A percentile compares a stretch with the other conserved stretches of the same genome.
Conservation (phyloP, 2,329 filamentous ascomycete species). For the Trichophyton verrucosum region DNA sequence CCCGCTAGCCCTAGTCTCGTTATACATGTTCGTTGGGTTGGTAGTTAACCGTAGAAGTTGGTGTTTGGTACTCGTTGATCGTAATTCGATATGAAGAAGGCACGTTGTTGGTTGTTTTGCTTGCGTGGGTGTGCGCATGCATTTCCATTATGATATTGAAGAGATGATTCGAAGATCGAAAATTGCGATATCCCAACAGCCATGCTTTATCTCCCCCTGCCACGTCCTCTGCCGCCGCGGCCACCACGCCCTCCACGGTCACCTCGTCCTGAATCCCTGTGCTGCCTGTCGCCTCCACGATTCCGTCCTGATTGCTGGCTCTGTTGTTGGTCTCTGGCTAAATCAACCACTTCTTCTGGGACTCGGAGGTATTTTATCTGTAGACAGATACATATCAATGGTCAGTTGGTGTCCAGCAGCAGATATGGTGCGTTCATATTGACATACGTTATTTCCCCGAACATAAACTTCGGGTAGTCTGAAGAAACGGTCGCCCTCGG, state of each 20-base stretch:
- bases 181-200: background rate
- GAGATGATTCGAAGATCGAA: background rate
- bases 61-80: background rate
- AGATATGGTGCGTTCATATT: background rate
- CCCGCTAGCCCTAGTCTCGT: background rate
- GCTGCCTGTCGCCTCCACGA: constrained; percentile 27
- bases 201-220: constrained; percentile 20
- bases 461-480: constrained; percentile 89
- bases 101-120: background rate
- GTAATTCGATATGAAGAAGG: background rate
- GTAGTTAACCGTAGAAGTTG: background rate
- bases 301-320: constrained; percentile 43
- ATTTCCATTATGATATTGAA: constrained; percentile 1
- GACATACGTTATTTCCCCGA: constrained; percentile 84
- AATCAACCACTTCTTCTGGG: constrained; percentile 89
- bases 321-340: constrained; percentile 85
- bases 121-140: background rate
- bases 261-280: constrained; percentile 27
- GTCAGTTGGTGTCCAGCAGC: background rate
- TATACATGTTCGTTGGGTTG: background rate
- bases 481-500: constrained; percentile 89
- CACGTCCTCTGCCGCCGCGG: constrained; percentile 33
- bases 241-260: constrained; percentile 26
- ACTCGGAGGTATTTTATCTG: constrained; percentile 98
- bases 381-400: background rate